Evolutionary conservation across 768 basidiomycete genomes (phyloP).

Genomic region (Asterophora parasitica): DNA sequence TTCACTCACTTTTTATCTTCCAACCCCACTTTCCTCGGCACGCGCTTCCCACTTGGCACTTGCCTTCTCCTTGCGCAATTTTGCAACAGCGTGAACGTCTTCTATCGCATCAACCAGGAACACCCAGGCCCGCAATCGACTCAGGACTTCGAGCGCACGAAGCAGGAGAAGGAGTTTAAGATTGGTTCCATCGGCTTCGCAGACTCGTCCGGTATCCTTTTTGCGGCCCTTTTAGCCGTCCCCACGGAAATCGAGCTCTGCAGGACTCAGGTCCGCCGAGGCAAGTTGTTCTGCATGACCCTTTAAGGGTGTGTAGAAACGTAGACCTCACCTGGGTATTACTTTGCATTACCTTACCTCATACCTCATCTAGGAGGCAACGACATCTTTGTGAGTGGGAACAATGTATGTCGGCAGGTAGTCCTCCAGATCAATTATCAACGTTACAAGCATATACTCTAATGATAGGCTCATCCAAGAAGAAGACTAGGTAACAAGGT

Average conservation of each 20-base stretch:
- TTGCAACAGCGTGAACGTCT: slow-evolving; percentile 72
- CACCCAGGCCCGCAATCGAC: slow-evolving; percentile 40
- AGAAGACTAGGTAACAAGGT: too few species aligned
- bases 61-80: too few species aligned
- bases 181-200: slow-evolving; percentile 88
- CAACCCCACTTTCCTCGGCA: background rate
- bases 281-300: slow-evolving; percentile 65
- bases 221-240: slow-evolving; percentile 62
- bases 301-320: slow-evolving; percentile 30
- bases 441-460: too few species aligned
- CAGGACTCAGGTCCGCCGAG: slow-evolving; percentile 61
- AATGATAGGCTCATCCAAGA: too few species aligned
- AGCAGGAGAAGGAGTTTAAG: slow-evolving; percentile 83
- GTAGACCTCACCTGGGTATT: background rate
- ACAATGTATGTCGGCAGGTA: too few species aligned
- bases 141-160: slow-evolving; percentile 51
- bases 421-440: too few species aligned
- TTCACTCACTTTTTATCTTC: background rate
- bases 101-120: slow-evolving; percentile 79
- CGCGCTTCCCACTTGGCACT: too few species aligned
- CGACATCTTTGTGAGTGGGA: too few species aligned
- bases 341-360: too few species aligned
- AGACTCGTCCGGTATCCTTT: slow-evolving; percentile 69
- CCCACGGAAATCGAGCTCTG: slow-evolving; percentile 79
- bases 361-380: too few species aligned